Evolutionary conservation across 768 basidiomycete genomes (phyloP), one percentile per base, ranked within the genome.

Genomic region (Mycena pura): DNA sequence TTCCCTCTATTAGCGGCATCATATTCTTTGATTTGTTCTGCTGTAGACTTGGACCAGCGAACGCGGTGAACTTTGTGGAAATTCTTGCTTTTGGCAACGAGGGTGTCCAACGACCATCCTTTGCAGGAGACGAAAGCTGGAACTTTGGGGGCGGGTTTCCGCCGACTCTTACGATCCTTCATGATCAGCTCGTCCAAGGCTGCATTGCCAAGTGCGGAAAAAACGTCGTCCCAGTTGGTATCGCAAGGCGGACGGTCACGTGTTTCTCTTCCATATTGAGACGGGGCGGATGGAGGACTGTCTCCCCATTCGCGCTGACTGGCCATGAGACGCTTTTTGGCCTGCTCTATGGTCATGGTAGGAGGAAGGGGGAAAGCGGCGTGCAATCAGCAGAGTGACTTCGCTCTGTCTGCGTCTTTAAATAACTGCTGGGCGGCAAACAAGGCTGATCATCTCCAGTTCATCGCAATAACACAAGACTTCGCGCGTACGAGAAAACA

Each of bases 31-130:
- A 92, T 79, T 34, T 69, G 56, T 2, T 10, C 25, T 6, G 25
- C 69, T 2, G 69, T 53, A 3, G 71, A 56, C 22, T 84, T 69
- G 10, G 63, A 64, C 0, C 73, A 75, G 6, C 76, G 73, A 6
- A 84, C 67, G 6, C 83, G 81, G 31, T 68, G 59, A 28, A 86
- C 73, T 14, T 57, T 56, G 39, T 66, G 47, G 70, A 91, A 91
- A 32, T 78, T 80, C 10, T 64, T 51, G 19, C 78, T 75, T 8
- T 64, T 54, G 0, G 58, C 56, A 24, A 86, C 25, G 38, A 91
- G 72, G 6, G 58, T 40, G 0, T 80, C 69, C 0, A 87, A 29
- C 6, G 80, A 76, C 91, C 89, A 92, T 5, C 73, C 82, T 38
- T 71, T 69, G 3, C 84, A 80, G 1, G 84, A 78, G 25, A 78